Conservation (phyloP, 495 filamentous ascomycete species). For the Diplogelasinospora grovesii region DNA sequence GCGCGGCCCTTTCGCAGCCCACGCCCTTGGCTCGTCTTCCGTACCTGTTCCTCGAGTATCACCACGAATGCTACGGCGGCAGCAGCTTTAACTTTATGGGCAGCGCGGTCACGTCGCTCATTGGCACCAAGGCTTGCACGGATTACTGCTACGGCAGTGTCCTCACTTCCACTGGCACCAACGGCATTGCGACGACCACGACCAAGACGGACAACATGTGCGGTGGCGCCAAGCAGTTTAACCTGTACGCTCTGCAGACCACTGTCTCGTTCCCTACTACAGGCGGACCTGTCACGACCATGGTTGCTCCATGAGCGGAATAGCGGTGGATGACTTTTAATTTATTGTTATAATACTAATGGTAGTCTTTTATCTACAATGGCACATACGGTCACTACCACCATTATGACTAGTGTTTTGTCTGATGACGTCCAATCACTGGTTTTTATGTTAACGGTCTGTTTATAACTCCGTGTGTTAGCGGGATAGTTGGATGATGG, state of each 20-base stretch:
- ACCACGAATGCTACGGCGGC: constrained; percentile 21
- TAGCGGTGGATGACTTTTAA: neutral
- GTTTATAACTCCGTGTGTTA: too few species aligned
- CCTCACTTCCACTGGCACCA: constrained; percentile 3
- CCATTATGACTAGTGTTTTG: too few species aligned
- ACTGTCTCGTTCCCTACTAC: constrained; percentile 11
- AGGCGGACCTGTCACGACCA: constrained; percentile 4
- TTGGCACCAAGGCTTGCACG: constrained; percentile 18
- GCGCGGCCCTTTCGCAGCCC: constrained; percentile 10
- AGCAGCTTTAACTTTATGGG: constrained; percentile 10
- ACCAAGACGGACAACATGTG: constrained; percentile 15
- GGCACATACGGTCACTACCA: too few species aligned
- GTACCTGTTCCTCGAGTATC: constrained; percentile 20
- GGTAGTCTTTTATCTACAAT: too few species aligned
- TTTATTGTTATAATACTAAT: too few species aligned
- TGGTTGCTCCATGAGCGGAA: neutral
- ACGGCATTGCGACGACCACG: constrained; percentile 5
- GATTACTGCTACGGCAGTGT: constrained; percentile 18
- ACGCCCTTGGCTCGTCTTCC: constrained; percentile 8
- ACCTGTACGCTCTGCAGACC: constrained; percentile 17
- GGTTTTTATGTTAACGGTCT: too few species aligned
- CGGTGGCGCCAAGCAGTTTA: constrained; percentile 19
- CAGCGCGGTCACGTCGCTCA: constrained; percentile 12
- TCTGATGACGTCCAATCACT: too few species aligned
- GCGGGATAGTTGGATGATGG: too few species aligned